A percentile compares a stretch with the other conserved stretches of the same genome.
Conservation (phyloP, 2,329 filamentous ascomycete species). For the Fusarium marasasianum region DNA sequence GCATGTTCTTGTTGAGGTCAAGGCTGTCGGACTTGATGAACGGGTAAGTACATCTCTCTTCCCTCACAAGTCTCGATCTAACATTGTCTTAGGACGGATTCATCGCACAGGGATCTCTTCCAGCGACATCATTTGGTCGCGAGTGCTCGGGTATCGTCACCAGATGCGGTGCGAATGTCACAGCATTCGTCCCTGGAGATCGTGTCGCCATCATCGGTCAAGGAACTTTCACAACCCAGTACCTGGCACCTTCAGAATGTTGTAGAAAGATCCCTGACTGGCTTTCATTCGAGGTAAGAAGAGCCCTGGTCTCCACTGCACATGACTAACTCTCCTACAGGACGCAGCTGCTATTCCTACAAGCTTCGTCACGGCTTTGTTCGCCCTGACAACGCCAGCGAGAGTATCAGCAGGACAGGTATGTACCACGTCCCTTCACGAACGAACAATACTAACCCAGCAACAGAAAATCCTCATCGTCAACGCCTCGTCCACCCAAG, state of each 20-base stretch:
- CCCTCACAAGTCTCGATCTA: too few species aligned
- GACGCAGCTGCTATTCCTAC: conserved; percentile 33
- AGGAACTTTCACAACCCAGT: conserved; percentile 33
- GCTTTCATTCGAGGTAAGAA: conserved; percentile 36
- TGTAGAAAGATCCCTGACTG: conserved; percentile 35
- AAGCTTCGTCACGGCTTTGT: conserved; percentile 34
- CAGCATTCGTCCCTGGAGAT: conserved; percentile 25
- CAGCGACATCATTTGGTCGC: conserved; percentile 30
- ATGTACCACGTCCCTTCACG: neutral
- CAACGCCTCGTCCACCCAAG: conserved; percentile 30
- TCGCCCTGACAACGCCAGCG: conserved; percentile 19
- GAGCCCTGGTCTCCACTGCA: neutral
- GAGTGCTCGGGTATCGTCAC: conserved; percentile 32
- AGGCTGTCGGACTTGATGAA: conserved; percentile 31
- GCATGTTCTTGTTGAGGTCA: conserved; percentile 36
- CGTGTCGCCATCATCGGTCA: conserved; percentile 35
- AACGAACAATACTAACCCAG: neutral
- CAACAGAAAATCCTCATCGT: conserved; percentile 32
- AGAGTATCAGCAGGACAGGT: conserved; percentile 28
- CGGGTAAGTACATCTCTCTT: conserved; percentile 14
- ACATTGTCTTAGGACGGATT: conserved; percentile 20
- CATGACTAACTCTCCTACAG: conserved; percentile 8
- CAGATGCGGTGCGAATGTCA: conserved; percentile 23
- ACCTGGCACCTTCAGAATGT: conserved; percentile 25
- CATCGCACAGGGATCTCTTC: conserved; percentile 34